Evolutionary conservation across 2,329 filamentous ascomycete species (phyloP).

Genomic region (Pyrenochaeta sp.): DNA sequence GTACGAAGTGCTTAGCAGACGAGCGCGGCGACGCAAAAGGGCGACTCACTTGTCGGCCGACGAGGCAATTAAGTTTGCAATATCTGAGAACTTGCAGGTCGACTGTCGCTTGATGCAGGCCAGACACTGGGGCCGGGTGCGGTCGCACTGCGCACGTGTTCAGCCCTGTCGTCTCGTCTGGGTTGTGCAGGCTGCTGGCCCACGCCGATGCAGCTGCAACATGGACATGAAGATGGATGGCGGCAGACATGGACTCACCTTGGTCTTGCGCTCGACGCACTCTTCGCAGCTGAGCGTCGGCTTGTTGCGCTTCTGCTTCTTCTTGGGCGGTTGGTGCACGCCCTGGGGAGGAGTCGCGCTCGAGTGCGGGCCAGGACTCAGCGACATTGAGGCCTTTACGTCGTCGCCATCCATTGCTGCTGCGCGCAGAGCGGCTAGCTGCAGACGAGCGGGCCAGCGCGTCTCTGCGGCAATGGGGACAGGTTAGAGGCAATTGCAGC

Average conservation of each 20-base stretch:
- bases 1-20: constrained; percentile 31
- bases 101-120: constrained; percentile 78
- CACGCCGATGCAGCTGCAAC: constrained; percentile 3
- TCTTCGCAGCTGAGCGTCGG: constrained; percentile 80
- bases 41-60: constrained; percentile 64
- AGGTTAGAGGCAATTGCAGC: constrained; percentile 1
- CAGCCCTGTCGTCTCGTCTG: constrained; percentile 12
- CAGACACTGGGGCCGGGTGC: constrained; percentile 66
- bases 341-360: constrained; percentile 18
- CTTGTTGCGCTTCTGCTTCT: constrained; percentile 86
- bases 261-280: constrained; percentile 84
- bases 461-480: neutral
- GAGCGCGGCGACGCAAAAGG: neutral
- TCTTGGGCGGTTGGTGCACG: constrained; percentile 59
- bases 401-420: constrained; percentile 21
- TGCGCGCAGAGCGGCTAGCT: too few relatives aligned
- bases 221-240: too few relatives aligned
- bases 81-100: constrained; percentile 75
- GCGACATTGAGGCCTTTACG: constrained; percentile 23
- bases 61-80: constrained; percentile 72
- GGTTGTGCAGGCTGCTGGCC: constrained; percentile 3
- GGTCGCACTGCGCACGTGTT: constrained; percentile 67
- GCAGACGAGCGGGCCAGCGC: constrained; percentile 8
- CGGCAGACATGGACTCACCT: constrained; percentile 60
- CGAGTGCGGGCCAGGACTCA: constrained; percentile 25